Percentiles rank a stretch among this genome's conserved stretches.
Evolutionary conservation across 106 monocot genomes (phyloP).

Genomic region (Agapanthus africanus): DNA sequence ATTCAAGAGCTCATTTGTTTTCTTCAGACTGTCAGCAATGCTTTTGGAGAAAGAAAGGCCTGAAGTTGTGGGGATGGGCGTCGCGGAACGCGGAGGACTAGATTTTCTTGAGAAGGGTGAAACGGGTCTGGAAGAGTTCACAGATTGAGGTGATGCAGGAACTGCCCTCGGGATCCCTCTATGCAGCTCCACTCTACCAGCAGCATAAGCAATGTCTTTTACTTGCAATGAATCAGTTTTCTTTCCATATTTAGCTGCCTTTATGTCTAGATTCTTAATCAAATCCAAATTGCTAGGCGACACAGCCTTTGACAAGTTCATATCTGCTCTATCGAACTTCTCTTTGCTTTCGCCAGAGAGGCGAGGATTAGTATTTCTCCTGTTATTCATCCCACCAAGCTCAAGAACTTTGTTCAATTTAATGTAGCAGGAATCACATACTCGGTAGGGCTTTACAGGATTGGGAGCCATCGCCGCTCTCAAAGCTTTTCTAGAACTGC

Average conservation of each 20-base stretch:
- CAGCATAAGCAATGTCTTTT: slow-evolving; percentile 54
- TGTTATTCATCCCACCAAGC: slow-evolving; percentile 25
- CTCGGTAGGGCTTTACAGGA: slow-evolving; percentile 58
- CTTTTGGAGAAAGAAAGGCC: slow-evolving; percentile 65
- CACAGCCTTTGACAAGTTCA: too few species aligned
- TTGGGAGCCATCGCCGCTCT: slow-evolving; percentile 69
- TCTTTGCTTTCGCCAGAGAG: slow-evolving; percentile 57
- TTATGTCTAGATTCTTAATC: slow-evolving; percentile 67
- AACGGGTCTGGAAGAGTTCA: too few species aligned
- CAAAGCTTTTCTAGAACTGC: slow-evolving; percentile 56
- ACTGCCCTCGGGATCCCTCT: slow-evolving; percentile 21
- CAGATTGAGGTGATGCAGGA: too few species aligned
- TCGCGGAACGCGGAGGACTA: slow-evolving; percentile 66
- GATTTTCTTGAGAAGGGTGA: too few species aligned
- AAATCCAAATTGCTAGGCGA: slow-evolving; percentile 71
- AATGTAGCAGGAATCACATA: slow-evolving; percentile 66
- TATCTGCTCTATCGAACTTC: slow-evolving; percentile 52
- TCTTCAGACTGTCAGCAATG: slow-evolving; percentile 56
- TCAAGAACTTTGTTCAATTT: slow-evolving; percentile 49
- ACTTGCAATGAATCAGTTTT: slow-evolving; percentile 55
- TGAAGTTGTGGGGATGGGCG: slow-evolving; percentile 47
- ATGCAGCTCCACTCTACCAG: slow-evolving; percentile 32
- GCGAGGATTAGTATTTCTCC: slow-evolving; percentile 34
- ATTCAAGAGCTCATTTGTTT: slow-evolving; percentile 72
- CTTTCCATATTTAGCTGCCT: slow-evolving; percentile 69